phyloP scores from a whole-genome alignment of 2,329 filamentous ascomycete genomes.

The Fusarium decemcellulare region DNA sequence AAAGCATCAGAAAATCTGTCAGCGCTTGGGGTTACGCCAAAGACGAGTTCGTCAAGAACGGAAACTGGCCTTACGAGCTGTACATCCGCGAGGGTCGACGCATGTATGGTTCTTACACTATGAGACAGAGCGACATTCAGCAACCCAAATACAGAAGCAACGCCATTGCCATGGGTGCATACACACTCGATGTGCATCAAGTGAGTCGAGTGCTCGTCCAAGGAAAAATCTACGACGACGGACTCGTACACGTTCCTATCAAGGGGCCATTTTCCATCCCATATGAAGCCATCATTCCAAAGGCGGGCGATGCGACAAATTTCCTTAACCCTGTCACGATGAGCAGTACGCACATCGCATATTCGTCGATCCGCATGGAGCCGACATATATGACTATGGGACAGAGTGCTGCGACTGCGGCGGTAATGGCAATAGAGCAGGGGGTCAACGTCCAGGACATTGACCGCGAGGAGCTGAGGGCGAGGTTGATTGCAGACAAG shows the following conservation, averaged over 20 bases:
- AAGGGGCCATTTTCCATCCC: slow-evolving; percentile 33
- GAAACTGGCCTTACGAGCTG: slow-evolving; percentile 37
- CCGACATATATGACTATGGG: slow-evolving; percentile 38
- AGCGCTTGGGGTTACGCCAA: slow-evolving; percentile 34
- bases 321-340: slow-evolving; percentile 37
- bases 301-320: slow-evolving; percentile 22
- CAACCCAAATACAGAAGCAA: slow-evolving; percentile 5
- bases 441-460: slow-evolving; percentile 31
- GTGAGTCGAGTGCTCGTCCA: slow-evolving; percentile 28
- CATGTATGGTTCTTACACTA: slow-evolving; percentile 33
- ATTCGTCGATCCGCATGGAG: slow-evolving; percentile 37
- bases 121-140: slow-evolving; percentile 34
- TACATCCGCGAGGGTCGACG: slow-evolving; percentile 37
- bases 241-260: slow-evolving; percentile 32
- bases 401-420: slow-evolving; percentile 35
- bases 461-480: slow-evolving; percentile 22
- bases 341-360: slow-evolving; percentile 33
- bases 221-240: slow-evolving; percentile 30
- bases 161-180: slow-evolving; percentile 26
- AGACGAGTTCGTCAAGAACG: slow-evolving; percentile 31
- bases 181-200: slow-evolving; percentile 36
- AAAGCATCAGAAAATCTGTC: slow-evolving; percentile 3
- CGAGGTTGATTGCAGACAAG: slow-evolving; percentile 30
- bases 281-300: slow-evolving; percentile 21
- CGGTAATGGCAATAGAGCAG: slow-evolving; percentile 36